Percentiles rank a stretch among this genome's conserved stretches.
phyloP scores from a whole-genome alignment of 331 rosid species.

The Prunus yedoensis region DNA sequence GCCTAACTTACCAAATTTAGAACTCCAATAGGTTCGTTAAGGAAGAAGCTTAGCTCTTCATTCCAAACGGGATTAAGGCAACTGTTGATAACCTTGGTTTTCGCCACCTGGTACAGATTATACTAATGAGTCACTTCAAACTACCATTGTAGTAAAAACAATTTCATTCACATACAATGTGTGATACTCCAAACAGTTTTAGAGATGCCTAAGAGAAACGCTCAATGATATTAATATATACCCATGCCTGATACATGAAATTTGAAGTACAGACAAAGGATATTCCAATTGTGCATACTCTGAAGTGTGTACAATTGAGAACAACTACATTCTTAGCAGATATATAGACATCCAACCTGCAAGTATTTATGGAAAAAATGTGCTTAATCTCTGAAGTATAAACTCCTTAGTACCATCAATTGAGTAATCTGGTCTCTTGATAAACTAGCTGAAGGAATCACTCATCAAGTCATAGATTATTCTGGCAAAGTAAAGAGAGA shows the following conservation, averaged over 20 bases:
- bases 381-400: neutral
- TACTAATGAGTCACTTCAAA: conserved; percentile 14
- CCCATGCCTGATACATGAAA: neutral
- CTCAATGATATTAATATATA: neutral
- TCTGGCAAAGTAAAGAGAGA: neutral
- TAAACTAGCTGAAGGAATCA: conserved; percentile 1
- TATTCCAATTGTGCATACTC: neutral
- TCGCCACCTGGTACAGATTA: conserved; percentile 67
- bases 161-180: neutral
- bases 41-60: conserved; percentile 80
- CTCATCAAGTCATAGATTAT: neutral
- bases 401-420: neutral
- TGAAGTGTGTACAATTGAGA: neutral
- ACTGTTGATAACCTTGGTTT: conserved; percentile 88
- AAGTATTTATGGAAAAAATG: neutral
- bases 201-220: neutral
- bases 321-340: neutral
- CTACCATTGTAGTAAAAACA: neutral
- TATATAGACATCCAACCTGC: neutral
- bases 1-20: conserved; percentile 65
- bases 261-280: neutral
- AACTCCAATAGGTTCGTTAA: conserved; percentile 61
- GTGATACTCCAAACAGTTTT: neutral
- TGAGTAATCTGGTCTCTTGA: conserved; percentile 1
- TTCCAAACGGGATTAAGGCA: conserved; percentile 98